These are phyloP conservation scores for Aspergillus pseudoviridinutans DNA, from an alignment of 2,329 filamentous ascomycete genomes.

Conservation along the genomic window DNA sequence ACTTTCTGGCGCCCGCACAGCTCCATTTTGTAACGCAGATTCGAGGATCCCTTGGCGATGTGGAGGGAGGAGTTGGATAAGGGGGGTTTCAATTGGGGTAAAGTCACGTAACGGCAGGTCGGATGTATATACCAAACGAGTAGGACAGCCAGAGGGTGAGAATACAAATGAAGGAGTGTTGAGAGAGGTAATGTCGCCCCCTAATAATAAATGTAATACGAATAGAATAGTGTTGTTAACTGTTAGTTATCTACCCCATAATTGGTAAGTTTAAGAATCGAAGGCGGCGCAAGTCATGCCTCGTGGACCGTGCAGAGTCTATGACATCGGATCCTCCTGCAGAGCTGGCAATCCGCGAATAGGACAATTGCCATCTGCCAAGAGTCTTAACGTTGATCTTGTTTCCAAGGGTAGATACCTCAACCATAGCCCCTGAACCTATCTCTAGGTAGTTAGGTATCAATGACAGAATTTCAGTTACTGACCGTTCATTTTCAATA, in stretches of 20 bases:
- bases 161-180: neutral
- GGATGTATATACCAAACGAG: too few relatives aligned
- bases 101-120: neutral
- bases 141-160: neutral
- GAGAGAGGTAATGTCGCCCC: neutral
- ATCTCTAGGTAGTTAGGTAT: neutral
- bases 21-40: constrained; percentile 39
- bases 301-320: constrained; percentile 26
- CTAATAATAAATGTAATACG: neutral
- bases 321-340: constrained; percentile 30
- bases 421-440: constrained; percentile 6
- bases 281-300: constrained; percentile 13
- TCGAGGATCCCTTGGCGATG: constrained; percentile 5
- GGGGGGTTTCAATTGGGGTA: constrained; percentile 39
- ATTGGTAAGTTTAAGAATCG: neutral
- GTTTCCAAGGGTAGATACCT: constrained; percentile 12
- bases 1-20: constrained; percentile 74
- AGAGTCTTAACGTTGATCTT: constrained; percentile 8
- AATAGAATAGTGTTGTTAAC: too few relatives aligned
- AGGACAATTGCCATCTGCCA: constrained; percentile 52
- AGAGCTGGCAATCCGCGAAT: constrained; percentile 38
- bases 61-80: constrained; percentile 4
- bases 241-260: neutral
- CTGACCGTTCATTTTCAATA: neutral
- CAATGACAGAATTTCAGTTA: neutral